Conservation (phyloP, 2,329 filamentous ascomycete species). For the Hypoxylon sp. region DNA sequence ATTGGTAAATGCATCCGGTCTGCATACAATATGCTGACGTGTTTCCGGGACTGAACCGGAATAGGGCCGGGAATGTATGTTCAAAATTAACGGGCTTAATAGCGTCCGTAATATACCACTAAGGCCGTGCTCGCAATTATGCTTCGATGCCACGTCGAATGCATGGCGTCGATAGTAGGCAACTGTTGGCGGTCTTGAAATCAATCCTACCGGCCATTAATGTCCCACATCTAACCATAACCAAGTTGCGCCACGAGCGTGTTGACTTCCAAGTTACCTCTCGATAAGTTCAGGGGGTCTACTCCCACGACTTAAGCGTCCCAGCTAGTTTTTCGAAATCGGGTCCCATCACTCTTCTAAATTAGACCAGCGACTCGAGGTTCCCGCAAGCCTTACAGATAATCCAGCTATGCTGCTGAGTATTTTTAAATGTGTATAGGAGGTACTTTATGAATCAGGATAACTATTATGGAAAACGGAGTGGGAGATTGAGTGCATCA, state of each 20-base stretch:
- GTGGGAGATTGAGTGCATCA: conserved; percentile 13
- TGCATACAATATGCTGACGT: background rate
- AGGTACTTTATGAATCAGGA: conserved; percentile 12
- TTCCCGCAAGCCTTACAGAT: background rate
- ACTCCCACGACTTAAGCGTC: background rate
- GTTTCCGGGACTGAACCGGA: conserved; percentile 1
- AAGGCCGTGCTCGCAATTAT: conserved; percentile 1
- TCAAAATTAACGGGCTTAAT: background rate
- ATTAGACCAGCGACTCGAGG: background rate
- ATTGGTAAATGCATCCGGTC: conserved; percentile 6
- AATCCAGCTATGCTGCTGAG: background rate
- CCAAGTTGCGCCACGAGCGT: background rate
- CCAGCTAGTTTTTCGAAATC: background rate
- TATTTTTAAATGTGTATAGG: conserved; percentile 18
- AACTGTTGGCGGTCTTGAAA: background rate
- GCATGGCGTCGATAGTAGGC: conserved; percentile 6
- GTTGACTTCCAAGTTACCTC: background rate
- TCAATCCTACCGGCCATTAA: background rate
- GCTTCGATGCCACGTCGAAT: conserved; percentile 13
- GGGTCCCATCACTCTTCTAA: background rate
- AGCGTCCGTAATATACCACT: background rate
- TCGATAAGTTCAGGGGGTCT: background rate
- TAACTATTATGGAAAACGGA: background rate
- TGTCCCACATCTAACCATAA: background rate
- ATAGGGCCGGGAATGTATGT: conserved; percentile 8